Conservation (phyloP, 2,329 filamentous ascomycete species). For the Aspergillus sp. region DNA sequence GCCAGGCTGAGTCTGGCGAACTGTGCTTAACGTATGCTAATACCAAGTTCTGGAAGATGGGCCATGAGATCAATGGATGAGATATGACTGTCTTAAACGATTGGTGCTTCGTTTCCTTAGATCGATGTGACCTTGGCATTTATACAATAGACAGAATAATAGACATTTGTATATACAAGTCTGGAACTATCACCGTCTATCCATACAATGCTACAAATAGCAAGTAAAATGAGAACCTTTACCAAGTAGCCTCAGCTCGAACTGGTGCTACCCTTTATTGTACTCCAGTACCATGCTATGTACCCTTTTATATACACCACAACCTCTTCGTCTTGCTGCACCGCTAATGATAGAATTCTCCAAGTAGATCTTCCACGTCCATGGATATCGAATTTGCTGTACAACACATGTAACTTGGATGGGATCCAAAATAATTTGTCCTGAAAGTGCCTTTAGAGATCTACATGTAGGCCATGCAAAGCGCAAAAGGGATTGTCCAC, state of each 20-base stretch:
- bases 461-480: background rate
- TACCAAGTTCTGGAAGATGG: slow-evolving; percentile 39
- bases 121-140: too few species aligned
- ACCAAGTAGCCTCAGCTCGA: background rate
- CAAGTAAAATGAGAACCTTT: background rate
- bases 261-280: background rate
- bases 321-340: background rate
- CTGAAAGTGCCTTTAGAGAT: background rate
- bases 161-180: background rate
- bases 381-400: background rate
- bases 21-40: slow-evolving; percentile 39
- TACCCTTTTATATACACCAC: background rate
- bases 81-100: slow-evolving; percentile 12
- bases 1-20: slow-evolving; percentile 1
- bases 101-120: too few species aligned
- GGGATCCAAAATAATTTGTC: background rate
- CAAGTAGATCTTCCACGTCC: background rate
- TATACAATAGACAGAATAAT: background rate
- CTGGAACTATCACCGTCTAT: background rate
- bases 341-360: background rate
- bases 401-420: background rate
- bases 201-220: too few species aligned
- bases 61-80: slow-evolving; percentile 12
- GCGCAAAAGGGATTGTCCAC: background rate
- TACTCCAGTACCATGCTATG: background rate